Base-by-base conservation (phyloP, 768 basidiomycete species). In the Xerocomus potaroensis region DNA sequence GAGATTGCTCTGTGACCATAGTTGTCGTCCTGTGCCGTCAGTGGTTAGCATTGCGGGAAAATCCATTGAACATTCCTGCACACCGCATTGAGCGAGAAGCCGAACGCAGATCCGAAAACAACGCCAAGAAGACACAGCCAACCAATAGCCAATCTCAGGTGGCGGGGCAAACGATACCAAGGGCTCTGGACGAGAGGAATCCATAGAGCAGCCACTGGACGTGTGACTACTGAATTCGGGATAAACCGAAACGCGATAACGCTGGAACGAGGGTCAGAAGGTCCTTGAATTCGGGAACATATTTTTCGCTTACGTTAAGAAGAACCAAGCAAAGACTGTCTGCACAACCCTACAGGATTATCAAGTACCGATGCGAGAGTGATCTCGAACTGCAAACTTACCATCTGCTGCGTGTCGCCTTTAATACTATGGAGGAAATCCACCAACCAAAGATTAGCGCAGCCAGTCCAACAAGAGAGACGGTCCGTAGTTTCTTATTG, bases 211-310 rank as follows among this genome's bases (percentile, higher is more conserved):
- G 70, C 71, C 42, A 94, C 73, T n/a, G 91, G 91, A 36, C 72
- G 72, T 15, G 84, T 77, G 41, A 92, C 72, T 23, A 81, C 70
- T 4, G 78, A 75, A 63, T 78, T 84, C 51, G 89, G 88, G 45
- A 91, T 80, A 64, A 80, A 91, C n/a, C 87, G 81, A 73, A 90
- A 91, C 4, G 84, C 85, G 51, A 91, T 91, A 50, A 88, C 74
- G 5, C 82, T 84, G 21, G 19, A 38, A 42, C 19, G 35, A 29
- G 42, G 19, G 26, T 43, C 22, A 38, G n/a, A 53, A 19, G 35
- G 27, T 37, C 8, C 5, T 40, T 15, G 37, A 38, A 40, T 44
- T 19, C 9, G 21, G 38, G 16, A 24, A 41, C 50, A 26, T 22
- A 49, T 27, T 7, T 43, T 48, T 24, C 11, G 70, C 81, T 57